Evolutionary conservation across 2,329 filamentous ascomycete genomes (phyloP), one percentile per base, ranked within the genome.

Genomic region (Lizonia empirigonia): DNA sequence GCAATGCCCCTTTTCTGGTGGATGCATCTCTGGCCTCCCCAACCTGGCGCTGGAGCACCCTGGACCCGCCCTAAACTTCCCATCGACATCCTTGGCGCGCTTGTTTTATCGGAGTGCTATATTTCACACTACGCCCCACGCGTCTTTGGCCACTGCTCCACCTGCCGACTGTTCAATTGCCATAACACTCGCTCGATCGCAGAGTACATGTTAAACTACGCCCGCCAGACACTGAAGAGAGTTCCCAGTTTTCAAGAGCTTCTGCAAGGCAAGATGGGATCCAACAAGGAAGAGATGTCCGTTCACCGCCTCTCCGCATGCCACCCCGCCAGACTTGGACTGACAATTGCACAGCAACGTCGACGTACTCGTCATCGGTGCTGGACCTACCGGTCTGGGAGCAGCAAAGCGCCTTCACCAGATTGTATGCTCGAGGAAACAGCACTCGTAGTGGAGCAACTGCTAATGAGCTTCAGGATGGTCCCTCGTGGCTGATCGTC

Each of bases 371-470:
- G 87, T 99, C 77, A 97, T 97, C 80, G 94, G 94, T 73, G 93
- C 93, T 78, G 94, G 94, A 73, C 94, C 94, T 68, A 97, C 94
- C 72, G 94, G 94, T 78, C 85, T 97, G 67, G 94, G 94, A 82
- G 94, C 94, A 74, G 94, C 94, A 68, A 99, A 99, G 83, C 90
- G 94, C 74, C 85, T 99, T 63, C 89, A 97, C 78, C 94, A 99
- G 79, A 87, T 97, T 72, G 94, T 97, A 82, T 65, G 87, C 74
- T 42, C 42, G 22, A 35, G 18, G 13, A 33, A 13, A 12, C 40
- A 19, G 13, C 15, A 23, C 40, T 34, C 32, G 15, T 47, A 15
- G 46, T 44, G 50, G 46, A 37, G 50, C 64, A 52, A 53, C 51
- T 66, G 65, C 63, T 67, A 38, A 52, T 38, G 69, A 65, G 50